Evolutionary conservation across 345 rosid species (phyloP), one percentile per base, ranked within the genome.

Genomic region (Citrus glauca): DNA sequence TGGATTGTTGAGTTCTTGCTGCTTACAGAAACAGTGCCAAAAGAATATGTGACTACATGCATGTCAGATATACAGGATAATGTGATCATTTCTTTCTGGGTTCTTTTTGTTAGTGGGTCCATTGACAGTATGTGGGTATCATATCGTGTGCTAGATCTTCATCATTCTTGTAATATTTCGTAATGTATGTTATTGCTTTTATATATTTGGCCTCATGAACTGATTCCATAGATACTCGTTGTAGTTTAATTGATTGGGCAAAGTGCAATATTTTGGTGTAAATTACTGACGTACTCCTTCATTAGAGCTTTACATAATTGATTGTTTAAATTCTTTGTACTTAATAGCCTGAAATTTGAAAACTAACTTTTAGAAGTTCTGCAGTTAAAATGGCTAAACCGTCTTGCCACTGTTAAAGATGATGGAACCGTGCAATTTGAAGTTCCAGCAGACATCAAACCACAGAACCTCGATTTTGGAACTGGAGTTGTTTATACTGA

Each of bases 401-500:
- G 78, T 38, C 71, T 86, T 56, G 84, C 89, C 20, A 73, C 79
- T 45, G 83, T 89, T 11, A 83, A 87, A 77, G 70, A 83, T 61
- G 87, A 87, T 77, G 92, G 92, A 68, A 86, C 90, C 42, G 88
- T 89, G 48, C 88, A 79, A 75, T 69, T 89, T 76, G 88, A 87
- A 66, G 90, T 89, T 68, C 90, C 89, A 8, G 87, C 53, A 70
- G 87, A 82, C 33, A 74, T 83, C 37, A 73, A 73, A 66, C 86
- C 87, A 2, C 79, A 70, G 7, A 77, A 22, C 63, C 82, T 81
- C 68, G 82, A 79, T 78, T 69, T 69, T 33, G 83, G 81, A 76
- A 71, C 84, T 33, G 83, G 70, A 59, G 79, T 64, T 78, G 78
- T 63, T 69, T 56, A 75, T 56, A 42, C 13, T 42, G 74, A 63